Conservation (phyloP, 2,329 filamentous ascomycete species). For the Diaporthe amygdali region DNA sequence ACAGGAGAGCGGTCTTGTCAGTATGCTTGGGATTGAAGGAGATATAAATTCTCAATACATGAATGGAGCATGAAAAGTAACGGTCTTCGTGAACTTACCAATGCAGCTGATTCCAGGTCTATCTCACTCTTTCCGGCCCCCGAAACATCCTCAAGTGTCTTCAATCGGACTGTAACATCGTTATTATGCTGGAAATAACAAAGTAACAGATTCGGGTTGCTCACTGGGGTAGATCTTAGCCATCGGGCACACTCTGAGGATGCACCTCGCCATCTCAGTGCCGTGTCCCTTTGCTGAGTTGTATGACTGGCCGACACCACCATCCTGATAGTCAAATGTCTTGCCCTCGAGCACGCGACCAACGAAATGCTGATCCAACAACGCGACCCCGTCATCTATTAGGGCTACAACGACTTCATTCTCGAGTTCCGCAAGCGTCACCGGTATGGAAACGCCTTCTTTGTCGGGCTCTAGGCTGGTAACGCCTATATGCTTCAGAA, state of each 20-base stretch:
- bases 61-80: neutral
- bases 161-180: neutral
- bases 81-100: neutral
- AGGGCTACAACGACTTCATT: neutral
- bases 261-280: neutral
- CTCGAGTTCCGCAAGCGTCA: neutral
- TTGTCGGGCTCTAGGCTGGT: neutral
- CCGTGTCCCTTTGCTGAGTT: neutral
- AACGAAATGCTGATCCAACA: neutral
- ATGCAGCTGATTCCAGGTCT: neutral
- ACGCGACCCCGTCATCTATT: neutral
- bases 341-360: neutral
- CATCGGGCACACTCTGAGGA: conserved; percentile 3
- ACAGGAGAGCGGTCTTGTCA: neutral
- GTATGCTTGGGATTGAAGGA: neutral
- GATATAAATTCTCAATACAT: too few relatives aligned
- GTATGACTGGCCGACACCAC: neutral
- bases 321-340: neutral
- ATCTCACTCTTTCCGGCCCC: neutral
- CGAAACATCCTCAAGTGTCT: neutral
- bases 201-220: too few relatives aligned
- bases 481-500: neutral
- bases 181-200: neutral
- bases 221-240: neutral
- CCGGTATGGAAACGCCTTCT: neutral